A percentile compares a stretch with the other conserved stretches of the same genome.
Conservation (phyloP, 2,329 filamentous ascomycete species). For the Trichoderma citrinoviride region DNA sequence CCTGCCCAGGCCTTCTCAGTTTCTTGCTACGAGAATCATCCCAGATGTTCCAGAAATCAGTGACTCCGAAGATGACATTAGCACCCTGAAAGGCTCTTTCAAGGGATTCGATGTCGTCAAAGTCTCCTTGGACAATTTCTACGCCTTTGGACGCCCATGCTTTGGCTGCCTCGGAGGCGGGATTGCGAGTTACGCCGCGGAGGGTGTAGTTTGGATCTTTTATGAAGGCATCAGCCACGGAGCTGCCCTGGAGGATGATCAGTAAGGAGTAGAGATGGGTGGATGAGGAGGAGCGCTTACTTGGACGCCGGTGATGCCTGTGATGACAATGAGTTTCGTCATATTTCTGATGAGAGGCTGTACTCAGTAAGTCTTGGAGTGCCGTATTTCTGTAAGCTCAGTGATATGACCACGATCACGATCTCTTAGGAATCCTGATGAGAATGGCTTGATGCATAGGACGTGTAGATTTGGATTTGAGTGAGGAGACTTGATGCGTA, state of each 20-base stretch:
- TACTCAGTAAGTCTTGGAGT: not conserved
- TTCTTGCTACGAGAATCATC: conserved; percentile 41
- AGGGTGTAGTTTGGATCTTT: conserved; percentile 25
- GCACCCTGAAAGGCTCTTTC: conserved; percentile 27
- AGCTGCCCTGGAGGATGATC: conserved; percentile 24
- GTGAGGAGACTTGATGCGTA: not conserved
- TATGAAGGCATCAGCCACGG: conserved; percentile 25
- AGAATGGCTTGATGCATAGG: not conserved
- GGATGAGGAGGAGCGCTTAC: not conserved
- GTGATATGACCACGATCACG: not conserved
- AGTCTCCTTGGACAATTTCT: conserved; percentile 28
- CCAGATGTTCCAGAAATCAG: conserved; percentile 31
- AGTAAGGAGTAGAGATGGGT: not conserved
- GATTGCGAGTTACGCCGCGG: conserved; percentile 31
- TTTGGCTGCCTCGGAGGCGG: conserved; percentile 23
- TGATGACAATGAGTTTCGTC: conserved; percentile 8
- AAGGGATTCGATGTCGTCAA: conserved; percentile 25
- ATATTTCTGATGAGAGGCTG: not conserved
- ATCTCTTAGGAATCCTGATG: not conserved
- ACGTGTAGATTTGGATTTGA: not conserved
- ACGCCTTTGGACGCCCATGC: conserved; percentile 24
- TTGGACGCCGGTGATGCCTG: conserved; percentile 13
- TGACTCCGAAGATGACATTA: conserved; percentile 32
- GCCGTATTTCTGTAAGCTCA: no score
- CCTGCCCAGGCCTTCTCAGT: conserved; percentile 33